Conservation (phyloP, 1,139 yeast species). For the Scheffersomyces stambukii region DNA sequence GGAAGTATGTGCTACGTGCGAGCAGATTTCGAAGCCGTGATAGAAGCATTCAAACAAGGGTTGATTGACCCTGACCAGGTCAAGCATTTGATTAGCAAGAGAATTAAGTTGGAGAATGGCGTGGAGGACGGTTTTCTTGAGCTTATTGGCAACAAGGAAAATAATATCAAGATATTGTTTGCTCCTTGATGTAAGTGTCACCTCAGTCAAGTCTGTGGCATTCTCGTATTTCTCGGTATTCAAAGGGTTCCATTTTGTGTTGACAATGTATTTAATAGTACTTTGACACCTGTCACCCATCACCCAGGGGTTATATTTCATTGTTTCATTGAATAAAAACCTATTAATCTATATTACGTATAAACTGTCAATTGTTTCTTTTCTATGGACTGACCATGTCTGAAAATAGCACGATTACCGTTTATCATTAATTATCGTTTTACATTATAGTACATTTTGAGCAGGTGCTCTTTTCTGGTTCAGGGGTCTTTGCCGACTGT, state of each 20-base stretch:
- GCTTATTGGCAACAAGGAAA: slow-evolving; percentile 31
- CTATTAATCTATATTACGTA: no score
- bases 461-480: slow-evolving; percentile 22
- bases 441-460: slow-evolving; percentile 27
- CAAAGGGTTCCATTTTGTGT: no score
- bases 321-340: no score
- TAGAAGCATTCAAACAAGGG: slow-evolving; percentile 27
- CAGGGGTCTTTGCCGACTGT: slow-evolving; percentile 16
- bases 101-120: slow-evolving; percentile 28
- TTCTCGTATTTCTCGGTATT: not conserved
- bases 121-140: slow-evolving; percentile 32
- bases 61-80: slow-evolving; percentile 21
- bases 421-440: slow-evolving; percentile 1
- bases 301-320: no score
- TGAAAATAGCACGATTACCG: slow-evolving; percentile 1
- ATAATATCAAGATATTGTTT: slow-evolving; percentile 30
- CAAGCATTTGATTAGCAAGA: slow-evolving; percentile 29
- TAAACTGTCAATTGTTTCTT: no score
- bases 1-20: slow-evolving; percentile 40
- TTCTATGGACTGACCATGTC: slow-evolving; percentile 1
- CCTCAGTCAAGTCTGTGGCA: not conserved
- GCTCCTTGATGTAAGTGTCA: not conserved
- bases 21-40: slow-evolving; percentile 33
- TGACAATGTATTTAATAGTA: no score
- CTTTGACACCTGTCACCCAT: no score